phyloP scores from a whole-genome alignment of 805 yeast species.

The Peterozyma toletana region DNA sequence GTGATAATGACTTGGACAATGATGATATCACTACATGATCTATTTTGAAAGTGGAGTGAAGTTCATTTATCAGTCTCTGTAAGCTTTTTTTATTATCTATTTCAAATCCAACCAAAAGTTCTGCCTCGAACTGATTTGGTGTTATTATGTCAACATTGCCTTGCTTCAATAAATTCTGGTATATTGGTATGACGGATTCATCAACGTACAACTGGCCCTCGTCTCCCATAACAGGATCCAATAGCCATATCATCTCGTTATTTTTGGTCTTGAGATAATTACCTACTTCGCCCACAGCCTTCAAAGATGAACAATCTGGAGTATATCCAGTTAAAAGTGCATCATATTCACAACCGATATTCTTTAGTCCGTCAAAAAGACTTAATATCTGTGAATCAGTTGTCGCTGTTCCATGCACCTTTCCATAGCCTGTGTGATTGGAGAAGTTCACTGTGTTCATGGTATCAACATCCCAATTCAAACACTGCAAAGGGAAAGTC shows the following conservation, averaged over 20 bases:
- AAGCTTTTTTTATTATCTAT: conserved; percentile 32
- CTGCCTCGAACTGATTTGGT: conserved; percentile 75
- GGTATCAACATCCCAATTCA: conserved; percentile 91
- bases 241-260: conserved; percentile 42
- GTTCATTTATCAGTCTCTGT: conserved; percentile 27
- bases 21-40: conserved; percentile 55
- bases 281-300: conserved; percentile 38
- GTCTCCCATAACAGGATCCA: conserved; percentile 94
- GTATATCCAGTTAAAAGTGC: conserved; percentile 76
- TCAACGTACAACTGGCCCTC: conserved; percentile 76
- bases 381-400: conserved; percentile 36
- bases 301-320: conserved; percentile 53
- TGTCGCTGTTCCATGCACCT: conserved; percentile 51
- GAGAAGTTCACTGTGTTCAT: conserved; percentile 85
- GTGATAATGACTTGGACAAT: conserved; percentile 17
- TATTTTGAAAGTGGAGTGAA: conserved; percentile 37
- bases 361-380: conserved; percentile 48
- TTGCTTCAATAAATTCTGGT: conserved; percentile 35
- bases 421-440: conserved; percentile 86
- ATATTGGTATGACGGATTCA: conserved; percentile 44
- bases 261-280: conserved; percentile 17
- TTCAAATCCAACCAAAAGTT: conserved; percentile 41
- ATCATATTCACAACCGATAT: conserved; percentile 45
- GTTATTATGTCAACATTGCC: conserved; percentile 46
- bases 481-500: conserved; percentile 78